Base-by-base conservation (phyloP, 1,139 yeast genomes). In the Waltiozyma sp. region DNA sequence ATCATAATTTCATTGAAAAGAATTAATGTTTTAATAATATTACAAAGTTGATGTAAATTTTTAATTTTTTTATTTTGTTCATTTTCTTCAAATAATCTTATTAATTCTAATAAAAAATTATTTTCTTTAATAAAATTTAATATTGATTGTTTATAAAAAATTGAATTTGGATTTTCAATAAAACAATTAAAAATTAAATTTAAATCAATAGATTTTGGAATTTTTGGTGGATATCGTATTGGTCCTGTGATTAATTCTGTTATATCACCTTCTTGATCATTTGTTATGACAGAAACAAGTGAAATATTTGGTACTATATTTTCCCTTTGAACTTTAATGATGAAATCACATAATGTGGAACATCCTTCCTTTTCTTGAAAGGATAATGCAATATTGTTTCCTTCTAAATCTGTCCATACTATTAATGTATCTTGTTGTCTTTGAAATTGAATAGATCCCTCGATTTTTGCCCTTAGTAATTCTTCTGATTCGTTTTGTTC, bases 361-460 rank as follows among this genome's bases (percentile, higher is more conserved):
- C 98, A 91, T 0, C 97, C 97, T 42, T 82, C 85, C 37, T 86
- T 78, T 57, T 88, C 97, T 60, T 91, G 96, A 62, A 91, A 91
- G 42, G 94, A 84, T 38, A 91, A 68, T 5, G 97, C 97, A 51
- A 88, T 75, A 59, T 88, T 96, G 46, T 75, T 75, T 3, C 91
- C 91, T 19, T 74, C 70, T 9, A 69, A 61, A 56, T 87, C 95
- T 7, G 95, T 85, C 97, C 98, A 91, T 19, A 91, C 96, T 19
- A 91, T 86, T 41, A 91, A 67, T 0, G 96, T 88, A 49, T 88
- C 96, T 58, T 91, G 97, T 58, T 89, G 96, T 55, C 95, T 73
- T 60, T 89, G 97, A 59, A 84, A 89, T 54, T 85, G 95, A 2
- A 80, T 82, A 31, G 75, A 65, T 0, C 95, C 95, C 53, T 77